These are phyloP conservation scores for Iris pallida DNA, from an alignment of 116 monocot species.

Conservation along the genomic window DNA sequence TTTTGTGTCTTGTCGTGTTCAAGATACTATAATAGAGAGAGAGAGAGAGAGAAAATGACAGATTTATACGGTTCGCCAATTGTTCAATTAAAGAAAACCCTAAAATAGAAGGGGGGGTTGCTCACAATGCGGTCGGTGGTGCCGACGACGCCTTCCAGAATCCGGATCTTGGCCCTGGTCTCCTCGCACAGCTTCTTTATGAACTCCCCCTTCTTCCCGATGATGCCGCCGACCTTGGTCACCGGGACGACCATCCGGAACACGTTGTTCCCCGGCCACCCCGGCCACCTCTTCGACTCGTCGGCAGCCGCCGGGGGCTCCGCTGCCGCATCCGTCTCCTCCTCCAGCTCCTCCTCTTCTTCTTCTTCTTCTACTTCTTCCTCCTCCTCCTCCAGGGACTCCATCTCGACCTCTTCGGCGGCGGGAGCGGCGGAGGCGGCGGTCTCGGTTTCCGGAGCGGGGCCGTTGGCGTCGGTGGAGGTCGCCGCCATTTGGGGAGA, in stretches of 20 bases:
- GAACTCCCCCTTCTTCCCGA: conserved; percentile 64
- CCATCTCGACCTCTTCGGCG: not conserved
- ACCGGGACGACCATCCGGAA: conserved; percentile 61
- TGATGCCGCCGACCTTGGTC: conserved; percentile 64
- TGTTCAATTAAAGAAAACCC: not conserved
- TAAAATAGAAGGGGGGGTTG: not conserved
- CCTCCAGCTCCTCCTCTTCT: conserved; percentile 3
- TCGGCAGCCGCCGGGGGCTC: not conserved
- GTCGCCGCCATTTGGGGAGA: not conserved
- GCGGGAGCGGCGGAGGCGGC: not conserved
- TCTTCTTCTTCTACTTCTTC: no score
- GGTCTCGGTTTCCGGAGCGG: not conserved
- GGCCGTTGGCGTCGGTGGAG: not conserved
- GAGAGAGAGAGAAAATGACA: no score
- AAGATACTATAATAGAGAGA: no score
- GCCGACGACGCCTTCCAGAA: conserved; percentile 51
- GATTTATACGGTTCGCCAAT: not conserved
- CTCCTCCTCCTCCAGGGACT: not conserved
- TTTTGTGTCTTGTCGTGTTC: no score
- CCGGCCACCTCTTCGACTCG: conserved; percentile 36
- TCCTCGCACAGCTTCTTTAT: conserved; percentile 78
- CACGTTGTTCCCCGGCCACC: conserved; percentile 50
- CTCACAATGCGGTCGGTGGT: conserved; percentile 84
- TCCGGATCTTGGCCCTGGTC: conserved; percentile 36
- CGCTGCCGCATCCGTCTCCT: not conserved